Conservation (phyloP, 495 filamentous ascomycete genomes). For the Pseudoneurospora amorphoporcata region DNA sequence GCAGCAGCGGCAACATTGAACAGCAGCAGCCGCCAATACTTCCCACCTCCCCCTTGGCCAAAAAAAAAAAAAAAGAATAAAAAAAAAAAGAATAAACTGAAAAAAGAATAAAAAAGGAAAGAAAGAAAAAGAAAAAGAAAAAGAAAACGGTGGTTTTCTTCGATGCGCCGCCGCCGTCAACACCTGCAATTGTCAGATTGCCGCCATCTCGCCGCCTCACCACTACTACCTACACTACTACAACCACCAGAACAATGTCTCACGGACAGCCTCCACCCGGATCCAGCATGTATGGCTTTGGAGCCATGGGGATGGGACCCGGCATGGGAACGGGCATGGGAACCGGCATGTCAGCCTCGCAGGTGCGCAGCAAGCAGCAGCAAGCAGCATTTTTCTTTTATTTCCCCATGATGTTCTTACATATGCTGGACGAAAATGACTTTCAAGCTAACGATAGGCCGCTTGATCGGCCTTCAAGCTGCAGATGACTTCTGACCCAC, state of each 20-base stretch:
- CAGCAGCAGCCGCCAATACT: neutral
- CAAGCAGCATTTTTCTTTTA: neutral
- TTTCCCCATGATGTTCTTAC: neutral
- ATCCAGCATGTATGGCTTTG: slow-evolving; percentile 26
- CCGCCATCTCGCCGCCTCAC: neutral
- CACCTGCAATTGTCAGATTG: slow-evolving; percentile 3
- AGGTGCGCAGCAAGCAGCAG: slow-evolving; percentile 6
- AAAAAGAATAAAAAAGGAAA: too few species aligned
- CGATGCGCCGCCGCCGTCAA: neutral
- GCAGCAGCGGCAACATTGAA: neutral
- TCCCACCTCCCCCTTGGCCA: neutral
- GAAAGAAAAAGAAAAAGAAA: neutral
- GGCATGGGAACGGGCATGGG: slow-evolving; percentile 4
- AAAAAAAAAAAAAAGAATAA: neutral
- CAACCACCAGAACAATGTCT: slow-evolving; percentile 23
- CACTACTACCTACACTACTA: neutral
- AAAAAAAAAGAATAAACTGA: too few species aligned
- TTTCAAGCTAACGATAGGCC: slow-evolving; percentile 11
- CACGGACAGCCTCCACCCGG: slow-evolving; percentile 22
- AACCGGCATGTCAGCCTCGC: neutral
- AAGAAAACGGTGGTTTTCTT: neutral
- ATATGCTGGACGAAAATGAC: neutral
- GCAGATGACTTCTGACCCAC: slow-evolving; percentile 21
- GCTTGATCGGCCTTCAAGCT: neutral
- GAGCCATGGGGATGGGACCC: slow-evolving; percentile 2